Evolutionary conservation across 2,329 filamentous ascomycete genomes (phyloP), one percentile per base, ranked within the genome.

Genomic region (Rhinocladiella mackenziei): DNA sequence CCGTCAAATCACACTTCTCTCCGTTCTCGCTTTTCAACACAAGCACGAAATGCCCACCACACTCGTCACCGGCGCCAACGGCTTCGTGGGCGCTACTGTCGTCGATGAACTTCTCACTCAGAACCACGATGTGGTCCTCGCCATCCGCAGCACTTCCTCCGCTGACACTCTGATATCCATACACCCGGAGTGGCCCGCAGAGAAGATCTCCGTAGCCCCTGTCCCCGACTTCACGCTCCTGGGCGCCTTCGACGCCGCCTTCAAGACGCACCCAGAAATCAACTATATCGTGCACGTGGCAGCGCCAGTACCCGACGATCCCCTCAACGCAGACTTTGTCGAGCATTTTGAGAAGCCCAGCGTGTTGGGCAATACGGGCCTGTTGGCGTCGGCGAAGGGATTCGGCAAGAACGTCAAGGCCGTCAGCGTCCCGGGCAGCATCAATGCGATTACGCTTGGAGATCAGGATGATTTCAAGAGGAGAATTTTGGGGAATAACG

Each of bases 81-180:
- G 86, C 54, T 91, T 91, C 68, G 76, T 92, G 10, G 86, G 86
- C 62, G 81, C 86, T 68, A 84, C 89, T 68, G 83, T 91, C 57
- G 82, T 91, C 62, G 77, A 82, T 65, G 75, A 85, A 60, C 75
- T 87, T 45, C 72, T 85, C 57, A 74, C 76, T 58, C 75, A 55
- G 44, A 74, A 73, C 23, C 78, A 81, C 55, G 75, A 75, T 14
- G 76, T 80, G 9, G 76, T 82, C 4, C 77, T 77, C 2, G 81
- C 77, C 8, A 78, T 82, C 13, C 69, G 79, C 43, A 77, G 74
- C 1, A 69, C 77, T 48, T 71, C 75, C 23, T 81, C 81, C 59
- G 79, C 76, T 32, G 69, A 79, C 51, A 75, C 70, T 56, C 80
- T 82, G 58, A 70, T 75, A 43, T 65, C 72, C 13, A 71, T 70